A percentile compares a stretch with the other conserved stretches of the same genome.
These are phyloP conservation scores for Cryptococcus sp. DNA, from an alignment of 1,284 basidiomycete species.

Conservation along the genomic window DNA sequence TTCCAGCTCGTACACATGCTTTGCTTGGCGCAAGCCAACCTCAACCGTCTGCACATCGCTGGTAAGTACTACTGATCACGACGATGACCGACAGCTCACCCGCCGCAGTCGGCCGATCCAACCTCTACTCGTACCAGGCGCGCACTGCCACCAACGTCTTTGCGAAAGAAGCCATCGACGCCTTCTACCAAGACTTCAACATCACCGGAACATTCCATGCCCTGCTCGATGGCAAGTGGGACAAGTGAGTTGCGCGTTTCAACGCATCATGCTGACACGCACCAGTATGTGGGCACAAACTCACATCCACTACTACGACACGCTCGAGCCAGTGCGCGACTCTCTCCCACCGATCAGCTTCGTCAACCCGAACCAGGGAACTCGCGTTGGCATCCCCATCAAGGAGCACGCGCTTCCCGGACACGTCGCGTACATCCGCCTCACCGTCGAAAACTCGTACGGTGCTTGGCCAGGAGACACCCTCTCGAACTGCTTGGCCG, in stretches of 20 bases:
- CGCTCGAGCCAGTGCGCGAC: slow-evolving; percentile 61
- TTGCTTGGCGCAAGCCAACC: slow-evolving; percentile 55
- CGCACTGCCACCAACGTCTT: slow-evolving; percentile 64
- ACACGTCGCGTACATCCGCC: slow-evolving; percentile 56
- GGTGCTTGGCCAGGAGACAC: slow-evolving; percentile 51
- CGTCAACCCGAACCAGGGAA: slow-evolving; percentile 25
- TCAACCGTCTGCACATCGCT: slow-evolving; percentile 63
- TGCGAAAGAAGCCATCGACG: slow-evolving; percentile 60
- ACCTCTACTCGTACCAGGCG: slow-evolving; percentile 65
- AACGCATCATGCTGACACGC: not conserved
- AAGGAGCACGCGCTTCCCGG: slow-evolving; percentile 56
- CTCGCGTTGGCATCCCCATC: slow-evolving; percentile 28
- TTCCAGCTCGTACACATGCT: slow-evolving; percentile 70
- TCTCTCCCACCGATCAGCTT: slow-evolving; percentile 27
- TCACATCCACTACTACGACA: slow-evolving; percentile 55
- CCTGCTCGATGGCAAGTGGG: slow-evolving; percentile 59
- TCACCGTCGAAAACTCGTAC: slow-evolving; percentile 63
- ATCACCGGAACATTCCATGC: slow-evolving; percentile 60
- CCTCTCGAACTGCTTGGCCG: slow-evolving; percentile 53
- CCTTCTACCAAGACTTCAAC: slow-evolving; percentile 36
- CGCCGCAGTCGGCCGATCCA: slow-evolving; percentile 55
- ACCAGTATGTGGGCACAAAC: slow-evolving; percentile 67
- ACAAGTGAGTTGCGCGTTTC: slow-evolving; percentile 25
- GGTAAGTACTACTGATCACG: slow-evolving; percentile 52
- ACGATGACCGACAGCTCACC: not conserved